Conservation (phyloP, 1,139 yeast species). For the Chernovozyma sophiae-reginae region DNA sequence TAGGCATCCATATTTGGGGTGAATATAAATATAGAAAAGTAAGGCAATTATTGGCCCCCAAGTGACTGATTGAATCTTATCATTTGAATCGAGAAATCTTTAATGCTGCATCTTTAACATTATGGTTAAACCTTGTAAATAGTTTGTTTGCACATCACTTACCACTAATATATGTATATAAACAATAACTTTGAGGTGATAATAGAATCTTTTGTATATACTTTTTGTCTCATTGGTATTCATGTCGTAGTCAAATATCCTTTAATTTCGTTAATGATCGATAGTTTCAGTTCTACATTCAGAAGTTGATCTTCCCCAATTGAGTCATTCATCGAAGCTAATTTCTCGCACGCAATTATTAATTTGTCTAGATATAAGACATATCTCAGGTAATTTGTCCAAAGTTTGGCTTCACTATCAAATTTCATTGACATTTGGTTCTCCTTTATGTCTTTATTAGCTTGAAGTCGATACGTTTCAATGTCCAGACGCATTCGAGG, state of each 20-base stretch:
- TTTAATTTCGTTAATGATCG: conserved; percentile 1
- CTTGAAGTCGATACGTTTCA: conserved; percentile 8
- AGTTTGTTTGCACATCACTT: too few relatives aligned
- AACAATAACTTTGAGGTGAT: too few relatives aligned
- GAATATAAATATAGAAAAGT: too few relatives aligned
- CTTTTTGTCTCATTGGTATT: not conserved
- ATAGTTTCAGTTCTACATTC: conserved; percentile 2
- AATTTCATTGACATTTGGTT: conserved; percentile 14
- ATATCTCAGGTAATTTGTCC: conserved; percentile 16
- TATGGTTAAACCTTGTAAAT: too few relatives aligned
- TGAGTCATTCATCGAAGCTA: conserved; percentile 8
- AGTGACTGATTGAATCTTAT: too few relatives aligned
- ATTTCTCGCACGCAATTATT: conserved; percentile 9
- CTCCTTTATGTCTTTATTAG: conserved; percentile 5
- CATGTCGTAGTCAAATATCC: not conserved
- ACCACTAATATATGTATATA: too few relatives aligned
- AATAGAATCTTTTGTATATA: too few relatives aligned
- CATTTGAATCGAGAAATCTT: too few relatives aligned
- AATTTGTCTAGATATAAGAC: conserved; percentile 11
- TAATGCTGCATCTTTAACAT: too few relatives aligned
- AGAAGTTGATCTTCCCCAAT: conserved; percentile 6
- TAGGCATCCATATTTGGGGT: not conserved
- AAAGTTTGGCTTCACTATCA: conserved; percentile 9
- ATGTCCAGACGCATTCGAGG: conserved; percentile 28
- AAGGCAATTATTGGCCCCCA: too few relatives aligned